Evolutionary conservation across 768 basidiomycete species (phyloP), one percentile per base, ranked within the genome.

Genomic region (Hypsizygus marmoreus): DNA sequence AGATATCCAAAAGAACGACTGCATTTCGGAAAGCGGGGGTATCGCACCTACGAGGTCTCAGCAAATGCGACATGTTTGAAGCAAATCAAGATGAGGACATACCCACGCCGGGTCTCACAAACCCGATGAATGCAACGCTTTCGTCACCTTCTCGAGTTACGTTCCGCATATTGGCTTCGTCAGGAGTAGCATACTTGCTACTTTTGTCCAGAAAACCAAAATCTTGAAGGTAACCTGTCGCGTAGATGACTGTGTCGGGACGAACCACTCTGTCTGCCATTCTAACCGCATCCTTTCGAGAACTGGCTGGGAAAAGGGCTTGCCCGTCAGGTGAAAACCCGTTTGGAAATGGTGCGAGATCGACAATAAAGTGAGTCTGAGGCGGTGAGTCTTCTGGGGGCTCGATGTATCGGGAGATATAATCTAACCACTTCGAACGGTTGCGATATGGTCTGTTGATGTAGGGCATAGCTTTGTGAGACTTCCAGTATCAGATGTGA

Each of bases 1-100:
- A 4, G 75, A 71, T 40, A 79, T 75, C 77, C 77, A 81, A 53
- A 81, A 77, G 62, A 81, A 75, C 1, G 71, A 57, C 51, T 84
- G 82, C 71, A 79, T 77, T 59, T 84, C 82, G 1, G 81, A 72
- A 38, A 84, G 77, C 3, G 79, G 76, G 1, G 78, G 79, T 45
- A 79, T 81, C 0, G 79, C 77, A 54, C 79, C 79, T 66, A 51
- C 30, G 58, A 49, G 20, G 54, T 50, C 3, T 57, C 50, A 17
- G 58, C 51, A 35, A 59, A 31, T n/a, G n/a, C n/a, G n/a, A n/a
- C n/a, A n/a, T n/a, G 14, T 29, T 12, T 14, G 30, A 3, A 23
- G 57, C 7, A 17, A 11, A 16, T 4, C 12, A 26, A 39, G 26
- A 11, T 22, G 11, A 29, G 23, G 16, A 52, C 70, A 55, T 49